A percentile compares a stretch with the other conserved stretches of the same genome.
phyloP scores from a whole-genome alignment of 805 yeast species.

The Candida tibetensis region DNA sequence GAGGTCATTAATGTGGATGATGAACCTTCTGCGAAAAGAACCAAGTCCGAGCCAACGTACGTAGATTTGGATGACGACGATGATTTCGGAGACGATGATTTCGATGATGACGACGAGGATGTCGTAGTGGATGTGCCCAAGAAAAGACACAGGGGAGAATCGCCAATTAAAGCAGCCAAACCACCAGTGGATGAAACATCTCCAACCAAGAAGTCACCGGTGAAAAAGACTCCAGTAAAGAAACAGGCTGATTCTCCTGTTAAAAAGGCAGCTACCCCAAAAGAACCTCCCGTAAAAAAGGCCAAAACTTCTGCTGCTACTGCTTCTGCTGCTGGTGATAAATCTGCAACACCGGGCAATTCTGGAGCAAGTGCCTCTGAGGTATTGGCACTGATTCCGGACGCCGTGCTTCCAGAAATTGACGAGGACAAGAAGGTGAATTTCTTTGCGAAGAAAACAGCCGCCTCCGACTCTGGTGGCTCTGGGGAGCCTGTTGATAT shows the following conservation, averaged over 20 bases:
- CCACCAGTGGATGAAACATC: too few species aligned
- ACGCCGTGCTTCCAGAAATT: constrained; percentile 63
- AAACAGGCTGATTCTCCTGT: neutral
- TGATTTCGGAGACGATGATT: constrained; percentile 5
- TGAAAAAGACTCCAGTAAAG: neutral
- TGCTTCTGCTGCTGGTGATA: neutral
- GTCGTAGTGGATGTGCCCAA: too few species aligned
- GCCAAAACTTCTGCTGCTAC: neutral
- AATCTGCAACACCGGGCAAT: neutral
- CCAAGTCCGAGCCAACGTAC: constrained; percentile 4
- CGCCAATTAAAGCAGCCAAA: too few species aligned
- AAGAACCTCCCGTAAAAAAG: neutral
- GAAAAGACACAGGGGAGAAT: too few species aligned
- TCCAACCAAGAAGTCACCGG: too few species aligned
- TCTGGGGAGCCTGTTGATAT: constrained; percentile 45
- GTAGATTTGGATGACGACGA: constrained; percentile 9
- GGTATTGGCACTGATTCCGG: constrained; percentile 63
- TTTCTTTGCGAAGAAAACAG: constrained; percentile 38
- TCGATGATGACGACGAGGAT: constrained; percentile 4
- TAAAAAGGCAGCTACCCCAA: neutral
- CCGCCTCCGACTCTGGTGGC: constrained; percentile 20
- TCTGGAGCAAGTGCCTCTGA: constrained; percentile 30
- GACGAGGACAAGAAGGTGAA: constrained; percentile 57
- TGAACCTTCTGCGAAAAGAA: neutral
- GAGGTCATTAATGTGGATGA: constrained; percentile 1